These are phyloP conservation scores for Acaromyces ingoldii DNA, from an alignment of 1,284 basidiomycete species.

Conservation along the genomic window DNA sequence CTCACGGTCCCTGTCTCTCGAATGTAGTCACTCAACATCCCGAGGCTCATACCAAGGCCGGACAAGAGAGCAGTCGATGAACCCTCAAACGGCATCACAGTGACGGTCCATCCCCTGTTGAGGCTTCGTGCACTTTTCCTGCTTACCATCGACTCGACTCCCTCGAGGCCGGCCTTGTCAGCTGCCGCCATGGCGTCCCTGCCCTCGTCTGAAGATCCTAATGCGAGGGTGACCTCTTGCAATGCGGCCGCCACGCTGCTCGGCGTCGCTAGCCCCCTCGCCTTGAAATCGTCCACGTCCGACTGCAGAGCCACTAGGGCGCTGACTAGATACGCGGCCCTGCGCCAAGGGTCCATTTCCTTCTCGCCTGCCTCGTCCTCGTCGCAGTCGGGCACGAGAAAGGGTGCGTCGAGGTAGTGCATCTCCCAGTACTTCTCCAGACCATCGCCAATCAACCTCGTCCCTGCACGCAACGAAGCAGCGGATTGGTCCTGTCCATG, in stretches of 20 bases:
- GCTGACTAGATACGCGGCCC: background rate
- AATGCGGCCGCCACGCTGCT: too few relatives aligned
- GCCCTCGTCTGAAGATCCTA: background rate
- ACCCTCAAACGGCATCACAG: too few relatives aligned
- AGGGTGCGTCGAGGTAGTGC: slow-evolving; percentile 3
- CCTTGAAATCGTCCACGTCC: background rate
- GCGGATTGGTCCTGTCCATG: slow-evolving; percentile 4
- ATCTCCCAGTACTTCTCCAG: slow-evolving; percentile 1
- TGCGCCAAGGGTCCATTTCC: background rate
- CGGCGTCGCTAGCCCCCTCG: background rate
- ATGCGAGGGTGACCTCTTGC: background rate
- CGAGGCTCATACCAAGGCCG: background rate
- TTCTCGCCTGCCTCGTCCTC: background rate
- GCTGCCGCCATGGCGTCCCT: background rate
- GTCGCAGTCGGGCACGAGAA: background rate
- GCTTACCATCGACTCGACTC: background rate
- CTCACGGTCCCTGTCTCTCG: slow-evolving; percentile 3
- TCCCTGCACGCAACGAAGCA: slow-evolving; percentile 1
- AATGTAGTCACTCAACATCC: slow-evolving; percentile 1
- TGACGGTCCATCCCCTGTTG: background rate
- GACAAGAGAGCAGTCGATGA: background rate
- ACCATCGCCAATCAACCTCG: background rate
- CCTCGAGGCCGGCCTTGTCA: background rate
- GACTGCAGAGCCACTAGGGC: background rate
- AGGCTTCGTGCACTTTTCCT: background rate